Evolutionary conservation across 192 early-diverging fungal genomes (phyloP), one percentile per base, ranked within the genome.

Genomic region (Helicostylum pulchrum): DNA sequence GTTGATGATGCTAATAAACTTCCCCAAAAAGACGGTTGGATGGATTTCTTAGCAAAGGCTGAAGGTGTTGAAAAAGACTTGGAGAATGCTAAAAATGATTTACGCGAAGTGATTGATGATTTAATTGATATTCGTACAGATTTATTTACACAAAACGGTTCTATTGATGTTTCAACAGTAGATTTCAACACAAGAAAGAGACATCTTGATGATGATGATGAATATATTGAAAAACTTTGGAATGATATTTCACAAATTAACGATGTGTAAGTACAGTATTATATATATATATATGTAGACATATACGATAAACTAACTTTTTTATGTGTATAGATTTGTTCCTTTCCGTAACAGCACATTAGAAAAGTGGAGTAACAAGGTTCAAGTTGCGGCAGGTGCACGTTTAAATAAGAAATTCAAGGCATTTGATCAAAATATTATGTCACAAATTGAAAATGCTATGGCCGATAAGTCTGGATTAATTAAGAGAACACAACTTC

Each of bases 361-460:
- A 21, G 95, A 97, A 44, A 97, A 95, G 66, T 99, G 96, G 96
- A 87, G 86, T 68, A 86, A 83, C 74, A 96, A 95, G 68, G 89
- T 94, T 1, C 87, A 88, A 57, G 78, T 87, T 10, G 80, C 92
- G 3, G 82, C 85, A 5, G 86, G 84, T 30, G 78, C 88, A 9
- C 78, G 87, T 0, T 74, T 88, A 42, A 80, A 85, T 69, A 99
- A 95, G 65, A 95, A 95, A 70, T 96, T 99, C 82, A 97, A 96
- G 71, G 92, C 92, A 0, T 88, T 99, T 68, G 93, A 99, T 78
- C 90, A 93, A 74, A 73, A 63, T 26, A 65, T 72, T 45, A 61
- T 71, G 65, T 66, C 64, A 17, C 67, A 75, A 55, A 60, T 70
- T 10, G 58, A 67, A 21, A 66, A 61, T 26, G 20, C 90, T 0